A percentile compares a stretch with the other conserved stretches of the same genome.
These are phyloP conservation scores for Pichia californica DNA, from an alignment of 805 yeast species.

Conservation along the genomic window DNA sequence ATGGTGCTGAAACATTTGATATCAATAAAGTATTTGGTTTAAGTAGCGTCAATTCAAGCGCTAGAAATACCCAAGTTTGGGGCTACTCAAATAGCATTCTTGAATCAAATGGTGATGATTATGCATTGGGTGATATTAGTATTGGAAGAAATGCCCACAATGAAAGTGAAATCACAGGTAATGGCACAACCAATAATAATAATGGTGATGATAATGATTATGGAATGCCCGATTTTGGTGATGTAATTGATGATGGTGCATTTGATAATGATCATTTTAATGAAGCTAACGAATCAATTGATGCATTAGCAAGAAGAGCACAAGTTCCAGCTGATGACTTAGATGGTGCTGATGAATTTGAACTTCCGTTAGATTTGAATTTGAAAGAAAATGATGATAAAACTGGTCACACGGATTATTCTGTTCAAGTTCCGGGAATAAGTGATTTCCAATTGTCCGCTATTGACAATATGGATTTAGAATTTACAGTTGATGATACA, in stretches of 20 bases:
- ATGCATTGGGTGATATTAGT: conserved; percentile 7
- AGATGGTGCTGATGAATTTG: conserved; percentile 27
- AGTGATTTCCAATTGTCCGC: conserved; percentile 13
- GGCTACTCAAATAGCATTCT: not conserved
- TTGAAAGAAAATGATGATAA: too few species aligned
- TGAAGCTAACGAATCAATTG: conserved; percentile 14
- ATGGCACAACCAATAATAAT: not conserved
- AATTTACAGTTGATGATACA: conserved; percentile 31
- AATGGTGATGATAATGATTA: not conserved
- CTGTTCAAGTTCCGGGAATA: conserved; percentile 1
- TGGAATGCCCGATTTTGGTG: conserved; percentile 18
- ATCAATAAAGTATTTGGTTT: conserved; percentile 29
- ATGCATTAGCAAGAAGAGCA: conserved; percentile 21
- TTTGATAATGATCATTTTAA: not conserved
- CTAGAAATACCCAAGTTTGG: conserved; percentile 10
- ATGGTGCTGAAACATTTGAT: conserved; percentile 49
- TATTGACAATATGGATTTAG: conserved; percentile 40
- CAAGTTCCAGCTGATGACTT: conserved; percentile 26
- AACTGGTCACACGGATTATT: conserved; percentile 7
- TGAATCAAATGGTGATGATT: not conserved
- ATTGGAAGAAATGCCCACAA: conserved; percentile 7
- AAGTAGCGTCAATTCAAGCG: not conserved
- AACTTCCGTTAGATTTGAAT: conserved; percentile 30
- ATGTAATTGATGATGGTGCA: conserved; percentile 1
- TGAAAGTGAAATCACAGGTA: not conserved